phyloP scores from a whole-genome alignment of 1,284 basidiomycete genomes.

The Phylloporus gajari region DNA sequence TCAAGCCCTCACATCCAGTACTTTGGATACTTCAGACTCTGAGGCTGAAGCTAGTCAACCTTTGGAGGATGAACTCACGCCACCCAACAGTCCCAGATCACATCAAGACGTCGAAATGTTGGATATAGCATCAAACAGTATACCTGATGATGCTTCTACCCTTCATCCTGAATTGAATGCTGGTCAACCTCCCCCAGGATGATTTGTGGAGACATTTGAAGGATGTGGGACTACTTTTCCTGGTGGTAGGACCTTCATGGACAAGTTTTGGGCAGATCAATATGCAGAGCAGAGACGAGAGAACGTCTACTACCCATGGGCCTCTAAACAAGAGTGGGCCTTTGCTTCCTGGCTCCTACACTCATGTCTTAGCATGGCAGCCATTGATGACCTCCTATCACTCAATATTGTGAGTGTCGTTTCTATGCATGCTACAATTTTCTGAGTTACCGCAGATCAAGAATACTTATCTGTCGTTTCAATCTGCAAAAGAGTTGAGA shows the following conservation, averaged over 20 bases:
- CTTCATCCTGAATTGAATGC: too few species aligned
- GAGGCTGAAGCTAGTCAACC: too few species aligned
- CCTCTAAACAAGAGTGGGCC: slow-evolving; percentile 4
- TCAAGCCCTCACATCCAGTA: too few species aligned
- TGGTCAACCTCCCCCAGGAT: too few species aligned
- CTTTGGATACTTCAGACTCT: too few species aligned
- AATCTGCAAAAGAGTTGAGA: not conserved
- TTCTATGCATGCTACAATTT: not conserved
- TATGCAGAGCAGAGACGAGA: not conserved
- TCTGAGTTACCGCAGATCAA: not conserved
- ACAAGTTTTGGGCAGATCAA: slow-evolving; percentile 1
- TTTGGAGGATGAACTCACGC: too few species aligned
- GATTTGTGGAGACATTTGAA: not conserved
- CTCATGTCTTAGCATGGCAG: slow-evolving; percentile 4
- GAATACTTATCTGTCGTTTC: not conserved
- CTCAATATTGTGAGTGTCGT: not conserved
- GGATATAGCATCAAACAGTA: too few species aligned
- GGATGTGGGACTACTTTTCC: slow-evolving; percentile 3
- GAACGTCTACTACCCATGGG: slow-evolving; percentile 3
- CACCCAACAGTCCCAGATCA: too few species aligned
- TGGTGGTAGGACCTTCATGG: slow-evolving; percentile 8
- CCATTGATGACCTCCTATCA: not conserved
- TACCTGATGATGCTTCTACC: too few species aligned
- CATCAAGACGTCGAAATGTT: too few species aligned
- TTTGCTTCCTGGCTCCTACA: slow-evolving; percentile 1